Percentiles rank a stretch among this genome's conserved stretches.
phyloP scores from a whole-genome alignment of 2,329 filamentous ascomycete species.

The Colletotrichum sp. region DNA sequence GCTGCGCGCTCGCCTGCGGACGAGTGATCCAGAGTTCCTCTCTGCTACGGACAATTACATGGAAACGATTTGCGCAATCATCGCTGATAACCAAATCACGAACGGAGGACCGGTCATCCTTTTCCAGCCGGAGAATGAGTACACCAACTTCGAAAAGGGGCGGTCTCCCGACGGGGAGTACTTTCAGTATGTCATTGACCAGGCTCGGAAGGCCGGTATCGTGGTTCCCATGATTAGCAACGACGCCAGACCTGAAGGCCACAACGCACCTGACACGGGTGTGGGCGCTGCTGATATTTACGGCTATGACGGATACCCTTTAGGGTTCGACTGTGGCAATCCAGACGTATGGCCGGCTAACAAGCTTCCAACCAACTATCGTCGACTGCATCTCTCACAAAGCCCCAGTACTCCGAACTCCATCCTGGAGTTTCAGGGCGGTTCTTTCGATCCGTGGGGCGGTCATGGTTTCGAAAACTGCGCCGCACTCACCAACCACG shows the following conservation, averaged over 20 bases:
- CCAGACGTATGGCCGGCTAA: conserved; percentile 44
- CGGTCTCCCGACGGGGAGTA: conserved; percentile 66
- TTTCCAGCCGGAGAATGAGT: conserved; percentile 84
- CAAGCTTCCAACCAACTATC: conserved; percentile 47
- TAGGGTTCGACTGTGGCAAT: conserved; percentile 62
- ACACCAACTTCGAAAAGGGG: conserved; percentile 56
- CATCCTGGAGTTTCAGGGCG: conserved; percentile 72
- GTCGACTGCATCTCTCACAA: conserved; percentile 49
- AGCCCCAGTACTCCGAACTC: conserved; percentile 66
- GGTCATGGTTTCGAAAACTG: conserved; percentile 74
- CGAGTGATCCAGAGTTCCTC: conserved; percentile 65
- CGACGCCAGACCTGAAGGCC: conserved; percentile 65
- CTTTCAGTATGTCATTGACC: conserved; percentile 73
- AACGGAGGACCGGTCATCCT: conserved; percentile 82
- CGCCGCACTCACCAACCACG: conserved; percentile 67
- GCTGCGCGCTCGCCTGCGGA: conserved; percentile 68
- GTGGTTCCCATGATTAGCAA: conserved; percentile 79
- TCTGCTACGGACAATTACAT: conserved; percentile 72
- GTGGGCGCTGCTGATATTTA: conserved; percentile 39
- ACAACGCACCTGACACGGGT: conserved; percentile 69
- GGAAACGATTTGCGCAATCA: conserved; percentile 50
- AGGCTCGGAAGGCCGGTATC: conserved; percentile 71
- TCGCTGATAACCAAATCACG: conserved; percentile 80
- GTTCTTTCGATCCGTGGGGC: conserved; percentile 77
- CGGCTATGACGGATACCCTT: conserved; percentile 65